phyloP scores from a whole-genome alignment of 495 filamentous ascomycete species.

The Aspergillus leporis region DNA sequence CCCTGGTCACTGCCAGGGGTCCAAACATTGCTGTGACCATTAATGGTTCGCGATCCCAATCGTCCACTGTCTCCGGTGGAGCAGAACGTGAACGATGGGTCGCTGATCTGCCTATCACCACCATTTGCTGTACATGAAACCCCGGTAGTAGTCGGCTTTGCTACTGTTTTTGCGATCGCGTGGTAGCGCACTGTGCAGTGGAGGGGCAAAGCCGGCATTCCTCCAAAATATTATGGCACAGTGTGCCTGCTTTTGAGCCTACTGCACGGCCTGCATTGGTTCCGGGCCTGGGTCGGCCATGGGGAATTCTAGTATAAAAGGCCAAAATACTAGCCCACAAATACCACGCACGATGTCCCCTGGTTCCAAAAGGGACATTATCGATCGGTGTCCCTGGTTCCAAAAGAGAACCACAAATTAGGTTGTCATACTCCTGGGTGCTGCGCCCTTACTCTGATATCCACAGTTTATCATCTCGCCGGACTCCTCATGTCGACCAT shows the following conservation, averaged over 20 bases:
- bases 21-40: conserved; percentile 8
- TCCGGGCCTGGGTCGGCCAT: background rate
- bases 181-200: conserved; percentile 8
- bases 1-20: background rate
- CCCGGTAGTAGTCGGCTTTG: conserved; percentile 23
- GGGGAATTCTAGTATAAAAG: background rate
- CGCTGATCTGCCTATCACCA: conserved; percentile 29
- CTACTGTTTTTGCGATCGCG: conserved; percentile 24
- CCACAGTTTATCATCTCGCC: conserved; percentile 10
- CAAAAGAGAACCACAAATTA: background rate
- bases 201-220: conserved; percentile 7
- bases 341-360: background rate
- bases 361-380: background rate
- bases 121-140: conserved; percentile 7
- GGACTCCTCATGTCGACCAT: conserved; percentile 8
- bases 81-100: conserved; percentile 27
- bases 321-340: background rate
- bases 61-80: conserved; percentile 33
- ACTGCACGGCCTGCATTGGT: background rate
- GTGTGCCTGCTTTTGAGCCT: background rate
- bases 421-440: background rate
- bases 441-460: background rate
- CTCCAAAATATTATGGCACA: conserved; percentile 1
- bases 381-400: conserved; percentile 10
- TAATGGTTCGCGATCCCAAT: conserved; percentile 10